Percentiles rank a stretch among this genome's conserved stretches.
phyloP scores from a whole-genome alignment of 495 filamentous ascomycete genomes.

The Talaromyces stipitatus region DNA sequence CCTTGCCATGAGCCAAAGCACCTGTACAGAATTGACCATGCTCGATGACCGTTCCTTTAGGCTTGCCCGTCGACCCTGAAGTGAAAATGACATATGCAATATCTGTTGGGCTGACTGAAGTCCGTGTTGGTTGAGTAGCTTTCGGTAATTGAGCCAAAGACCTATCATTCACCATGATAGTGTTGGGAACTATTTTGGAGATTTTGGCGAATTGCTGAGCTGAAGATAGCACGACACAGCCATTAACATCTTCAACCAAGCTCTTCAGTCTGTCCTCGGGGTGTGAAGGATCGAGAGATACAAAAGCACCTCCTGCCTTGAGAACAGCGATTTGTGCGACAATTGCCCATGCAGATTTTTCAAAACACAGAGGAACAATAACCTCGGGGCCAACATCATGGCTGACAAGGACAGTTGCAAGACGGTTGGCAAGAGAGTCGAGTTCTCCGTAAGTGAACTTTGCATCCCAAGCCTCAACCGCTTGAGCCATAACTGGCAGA shows the following conservation, averaged over 20 bases:
- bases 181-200: constrained; percentile 22
- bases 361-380: constrained; percentile 48
- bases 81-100: constrained; percentile 44
- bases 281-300: constrained; percentile 49
- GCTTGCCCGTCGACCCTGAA: constrained; percentile 43
- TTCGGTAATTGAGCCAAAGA: constrained; percentile 22
- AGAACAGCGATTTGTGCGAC: constrained; percentile 48
- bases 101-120: constrained; percentile 14
- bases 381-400: constrained; percentile 37
- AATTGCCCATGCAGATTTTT: constrained; percentile 48
- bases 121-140: constrained; percentile 7
- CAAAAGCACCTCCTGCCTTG: constrained; percentile 52
- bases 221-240: constrained; percentile 33
- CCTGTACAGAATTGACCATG: constrained; percentile 31
- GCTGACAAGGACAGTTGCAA: constrained; percentile 27
- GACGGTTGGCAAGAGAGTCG: constrained; percentile 23
- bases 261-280: constrained; percentile 45
- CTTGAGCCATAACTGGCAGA: constrained; percentile 22
- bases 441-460: constrained; percentile 40
- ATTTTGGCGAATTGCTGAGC: constrained; percentile 20
- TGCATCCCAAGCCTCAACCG: constrained; percentile 43
- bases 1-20: constrained; percentile 22
- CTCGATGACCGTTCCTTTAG: constrained; percentile 40
- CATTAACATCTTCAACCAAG: constrained; percentile 43
- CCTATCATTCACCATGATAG: constrained; percentile 21